These are phyloP conservation scores for Firmiana major DNA, from an alignment of 345 rosid species.

Conservation along the genomic window DNA sequence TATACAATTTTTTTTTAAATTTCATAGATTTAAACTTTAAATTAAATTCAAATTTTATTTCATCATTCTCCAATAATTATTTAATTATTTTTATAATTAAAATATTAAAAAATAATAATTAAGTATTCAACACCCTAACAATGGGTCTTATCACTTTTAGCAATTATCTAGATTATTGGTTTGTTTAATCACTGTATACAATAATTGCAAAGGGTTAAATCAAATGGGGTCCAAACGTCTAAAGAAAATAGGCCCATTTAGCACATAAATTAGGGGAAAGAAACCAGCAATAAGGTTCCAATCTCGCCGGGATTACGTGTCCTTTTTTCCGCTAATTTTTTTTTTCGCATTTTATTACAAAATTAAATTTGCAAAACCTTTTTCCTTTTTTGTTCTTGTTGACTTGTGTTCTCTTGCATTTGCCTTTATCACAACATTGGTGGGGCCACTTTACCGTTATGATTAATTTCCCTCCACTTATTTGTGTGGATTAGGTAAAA, in stretches of 20 bases:
- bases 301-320: not conserved
- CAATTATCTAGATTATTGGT: no score
- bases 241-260: not conserved
- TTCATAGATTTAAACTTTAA: no score
- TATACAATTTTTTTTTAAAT: no score
- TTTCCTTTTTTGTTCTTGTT: not conserved
- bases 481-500: not conserved
- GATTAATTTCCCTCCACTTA: conserved; percentile 25
- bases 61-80: no score
- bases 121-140: no score
- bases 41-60: no score
- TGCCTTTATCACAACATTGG: conserved; percentile 13
- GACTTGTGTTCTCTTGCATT: conserved; percentile 16
- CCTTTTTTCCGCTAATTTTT: not conserved
- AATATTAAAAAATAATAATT: no score
- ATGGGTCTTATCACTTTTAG: no score
- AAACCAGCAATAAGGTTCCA: not conserved
- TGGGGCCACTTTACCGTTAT: conserved; percentile 46
- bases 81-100: no score
- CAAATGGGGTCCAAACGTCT: not conserved
- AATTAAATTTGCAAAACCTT: not conserved
- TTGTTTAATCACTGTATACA: not conserved
- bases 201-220: not conserved
- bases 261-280: not conserved
- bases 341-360: not conserved